Percentiles rank a stretch among this genome's conserved stretches.
These are phyloP conservation scores for Pseudogymnoascus sp. DNA, from an alignment of 2,329 filamentous ascomycete genomes.

Conservation along the genomic window DNA sequence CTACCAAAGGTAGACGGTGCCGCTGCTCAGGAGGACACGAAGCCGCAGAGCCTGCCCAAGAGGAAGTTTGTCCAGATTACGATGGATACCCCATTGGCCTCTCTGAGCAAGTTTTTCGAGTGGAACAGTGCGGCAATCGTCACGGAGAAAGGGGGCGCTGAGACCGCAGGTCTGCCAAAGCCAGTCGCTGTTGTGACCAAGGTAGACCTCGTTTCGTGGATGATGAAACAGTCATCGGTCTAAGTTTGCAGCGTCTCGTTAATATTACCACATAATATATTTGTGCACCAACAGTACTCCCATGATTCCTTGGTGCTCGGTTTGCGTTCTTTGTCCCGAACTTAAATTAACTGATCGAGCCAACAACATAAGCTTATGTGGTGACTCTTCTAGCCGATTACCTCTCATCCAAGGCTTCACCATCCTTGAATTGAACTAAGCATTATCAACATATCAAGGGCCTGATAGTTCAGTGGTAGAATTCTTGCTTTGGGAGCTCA, in stretches of 20 bases:
- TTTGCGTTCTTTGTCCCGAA: background rate
- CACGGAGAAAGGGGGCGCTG: constrained; percentile 60
- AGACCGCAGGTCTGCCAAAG: constrained; percentile 49
- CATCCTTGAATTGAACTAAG: background rate
- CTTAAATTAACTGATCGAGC: background rate
- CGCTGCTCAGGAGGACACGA: constrained; percentile 24
- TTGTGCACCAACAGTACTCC: background rate
- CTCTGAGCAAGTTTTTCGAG: constrained; percentile 88
- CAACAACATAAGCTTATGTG: background rate
- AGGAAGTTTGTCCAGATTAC: constrained; percentile 91
- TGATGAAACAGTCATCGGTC: constrained; percentile 58
- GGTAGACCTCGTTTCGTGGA: constrained; percentile 87
- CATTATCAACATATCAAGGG: background rate
- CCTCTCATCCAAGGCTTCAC: no score
- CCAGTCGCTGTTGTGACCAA: constrained; percentile 91
- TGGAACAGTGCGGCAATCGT: constrained; percentile 97
- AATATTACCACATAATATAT: background rate
- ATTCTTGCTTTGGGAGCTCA: constrained; percentile 1
- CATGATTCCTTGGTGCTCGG: background rate
- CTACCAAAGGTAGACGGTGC: constrained; percentile 26
- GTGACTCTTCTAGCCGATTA: background rate
- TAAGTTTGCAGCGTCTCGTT: constrained; percentile 4
- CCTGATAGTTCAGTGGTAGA: constrained; percentile 4
- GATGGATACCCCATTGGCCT: constrained; percentile 72
- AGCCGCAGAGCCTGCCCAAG: constrained; percentile 38